Evolutionary conservation across 1,139 yeast genomes (phyloP), one percentile per base, ranked within the genome.

Genomic region (Pichia sp.): DNA sequence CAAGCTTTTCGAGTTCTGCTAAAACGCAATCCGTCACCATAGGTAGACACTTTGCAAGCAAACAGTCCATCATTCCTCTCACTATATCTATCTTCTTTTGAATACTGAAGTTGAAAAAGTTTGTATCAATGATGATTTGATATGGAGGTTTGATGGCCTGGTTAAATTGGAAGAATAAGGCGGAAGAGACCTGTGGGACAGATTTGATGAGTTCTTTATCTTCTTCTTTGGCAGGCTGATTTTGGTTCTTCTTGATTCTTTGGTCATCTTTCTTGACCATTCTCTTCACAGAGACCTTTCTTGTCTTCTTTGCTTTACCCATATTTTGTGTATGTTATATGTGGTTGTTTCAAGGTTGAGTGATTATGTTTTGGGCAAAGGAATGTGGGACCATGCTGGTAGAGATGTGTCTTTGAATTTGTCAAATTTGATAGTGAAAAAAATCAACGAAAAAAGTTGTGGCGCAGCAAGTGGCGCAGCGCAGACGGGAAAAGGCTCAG

Each of bases 281-380:
- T 42, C 95, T 75, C 62, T 91, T 91, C 42, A 85, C 87, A n/a
- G 94, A 95, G 55, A 88, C 86, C 80, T 87, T 87, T 72, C 97
- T 76, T 17, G 97, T 91, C 66, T 88, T 91, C 66, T 82, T 87
- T 29, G 95, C 96, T 59, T 87, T 91, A 41, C 97, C 98, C 98
- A 91, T 91, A 8, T 14, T 42, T 21, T 8, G 4, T n/a, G n/a
- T n/a, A n/a, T n/a, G n/a, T n/a, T n/a, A n/a, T n/a, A n/a, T n/a
- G n/a, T n/a, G n/a, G n/a, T n/a, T n/a, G n/a, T n/a, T n/a, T n/a
- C n/a, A n/a, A n/a, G n/a, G n/a, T n/a, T n/a, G n/a, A n/a, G n/a
- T n/a, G n/a, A n/a, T n/a, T n/a, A n/a, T n/a, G n/a, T n/a, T n/a
- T n/a, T n/a, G n/a, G n/a, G n/a, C n/a, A n/a, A n/a, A n/a, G n/a